Conservation (phyloP, 371 early-diverging fungal genomes). For the Mucor saturninus region DNA sequence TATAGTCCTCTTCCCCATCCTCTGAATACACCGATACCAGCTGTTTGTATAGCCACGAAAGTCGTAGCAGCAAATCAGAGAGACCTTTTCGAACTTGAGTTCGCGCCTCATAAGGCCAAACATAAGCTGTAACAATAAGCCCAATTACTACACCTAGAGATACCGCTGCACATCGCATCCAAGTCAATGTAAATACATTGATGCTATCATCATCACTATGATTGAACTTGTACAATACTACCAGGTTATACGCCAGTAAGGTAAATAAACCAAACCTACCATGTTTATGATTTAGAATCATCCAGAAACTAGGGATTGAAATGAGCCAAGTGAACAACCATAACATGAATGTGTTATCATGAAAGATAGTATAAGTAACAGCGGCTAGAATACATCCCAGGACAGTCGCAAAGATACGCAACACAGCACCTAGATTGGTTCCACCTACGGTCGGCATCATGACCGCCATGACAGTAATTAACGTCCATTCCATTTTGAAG, state of each 20-base stretch:
- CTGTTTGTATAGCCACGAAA: constrained; percentile 72
- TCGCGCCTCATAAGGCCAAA: constrained; percentile 87
- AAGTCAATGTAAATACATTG: constrained; percentile 62
- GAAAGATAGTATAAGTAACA: constrained; percentile 58
- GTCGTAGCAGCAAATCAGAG: constrained; percentile 64
- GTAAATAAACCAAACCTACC: constrained; percentile 79
- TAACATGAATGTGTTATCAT: constrained; percentile 52
- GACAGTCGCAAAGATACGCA: constrained; percentile 75
- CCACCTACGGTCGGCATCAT: constrained; percentile 89
- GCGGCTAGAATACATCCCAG: constrained; percentile 68
- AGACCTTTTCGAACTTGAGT: constrained; percentile 74
- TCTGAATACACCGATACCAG: constrained; percentile 67
- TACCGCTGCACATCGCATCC: constrained; percentile 69
- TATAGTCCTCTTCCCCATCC: constrained; percentile 6
- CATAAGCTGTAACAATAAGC: constrained; percentile 58
- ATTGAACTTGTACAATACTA: constrained; percentile 75
- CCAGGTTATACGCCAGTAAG: constrained; percentile 77
- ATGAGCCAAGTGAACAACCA: constrained; percentile 67
- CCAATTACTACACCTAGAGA: constrained; percentile 64
- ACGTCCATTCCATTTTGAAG: constrained; percentile 79
- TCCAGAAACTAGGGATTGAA: constrained; percentile 71
- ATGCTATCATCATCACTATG: constrained; percentile 62
- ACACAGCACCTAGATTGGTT: constrained; percentile 71
- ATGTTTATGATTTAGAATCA: constrained; percentile 68
- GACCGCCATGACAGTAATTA: constrained; percentile 78